Evolutionary conservation across 2,329 filamentous ascomycete genomes (phyloP), one percentile per base, ranked within the genome.

Genomic region (Aspergillus aculeatinus): DNA sequence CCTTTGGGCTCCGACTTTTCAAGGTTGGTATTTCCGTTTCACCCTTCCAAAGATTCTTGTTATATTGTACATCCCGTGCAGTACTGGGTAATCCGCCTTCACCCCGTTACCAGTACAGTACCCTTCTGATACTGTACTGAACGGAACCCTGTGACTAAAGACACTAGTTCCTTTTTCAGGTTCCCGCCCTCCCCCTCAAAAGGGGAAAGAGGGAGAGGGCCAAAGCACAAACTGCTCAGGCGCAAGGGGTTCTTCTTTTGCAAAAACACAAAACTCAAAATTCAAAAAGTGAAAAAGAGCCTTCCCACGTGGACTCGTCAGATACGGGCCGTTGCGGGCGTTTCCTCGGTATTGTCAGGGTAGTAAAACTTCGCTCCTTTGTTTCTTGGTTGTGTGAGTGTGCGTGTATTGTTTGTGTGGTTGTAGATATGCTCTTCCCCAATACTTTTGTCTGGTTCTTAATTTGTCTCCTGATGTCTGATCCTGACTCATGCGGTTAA

Each of bases 291-390:
- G 47, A 25, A 31, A 27, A 33, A 55, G 5, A 16, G 6, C 16
- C 16, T 44, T 44, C 23, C 62, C 63, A 65, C 63, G 63, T 65
- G 63, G 63, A 48, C 47, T 55, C 23, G 61, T 63, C 59, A 65
- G 51, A 61, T 63, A 62, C 59, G 39, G 57, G 53, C 63, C 63
- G 63, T 64, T 64, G 63, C 39, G n/a, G 25, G 21, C 4, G 39
- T 39, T 56, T 57, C 59, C 33, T 52, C 33, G 19, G 48, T 47
- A 48, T 29, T 42, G 39, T 19, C 57, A 53, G 44, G 7, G 23
- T 23, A 12, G 35, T 35, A 35, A 35, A 35, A 29, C 33, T 35
- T 35, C 33, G 14, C 33, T 9, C 11, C 23, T 27, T 48, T 25
- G 19, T 19, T 39, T 5, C 31, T 25, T 42, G n/a, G 16, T 9